Conservation (phyloP, 2,329 filamentous ascomycete species). For the Apiospora hydei region DNA sequence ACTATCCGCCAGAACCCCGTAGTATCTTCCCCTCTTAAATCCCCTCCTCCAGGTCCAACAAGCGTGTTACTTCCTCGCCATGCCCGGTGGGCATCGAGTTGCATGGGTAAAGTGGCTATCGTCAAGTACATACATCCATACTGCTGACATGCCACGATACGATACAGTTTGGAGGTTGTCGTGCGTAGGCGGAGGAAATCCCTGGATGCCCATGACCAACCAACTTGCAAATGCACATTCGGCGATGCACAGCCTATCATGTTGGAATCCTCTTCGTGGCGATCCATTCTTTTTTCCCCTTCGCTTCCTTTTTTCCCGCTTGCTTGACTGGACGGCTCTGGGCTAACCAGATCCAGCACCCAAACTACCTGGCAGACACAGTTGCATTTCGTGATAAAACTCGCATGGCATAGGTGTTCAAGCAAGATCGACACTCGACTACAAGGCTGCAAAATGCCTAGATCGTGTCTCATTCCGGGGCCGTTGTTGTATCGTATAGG, state of each 20-base stretch:
- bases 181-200: not conserved
- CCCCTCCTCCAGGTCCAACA: not conserved
- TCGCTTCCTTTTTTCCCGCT: not conserved
- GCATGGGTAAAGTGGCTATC: conserved; percentile 2
- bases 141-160: conserved; percentile 2
- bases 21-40: not conserved
- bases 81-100: not conserved
- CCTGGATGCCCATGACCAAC: conserved; percentile 2
- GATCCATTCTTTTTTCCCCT: conserved; percentile 7
- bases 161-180: not conserved
- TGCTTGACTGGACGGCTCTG: not conserved
- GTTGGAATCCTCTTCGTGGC: not conserved
- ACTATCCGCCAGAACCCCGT: conserved; percentile 4
- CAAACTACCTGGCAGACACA: not conserved
- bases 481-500: not conserved
- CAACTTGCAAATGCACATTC: not conserved
- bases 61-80: not conserved
- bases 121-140: not conserved
- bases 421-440: not conserved
- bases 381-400: not conserved
- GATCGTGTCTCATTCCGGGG: not conserved
- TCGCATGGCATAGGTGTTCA: not conserved
- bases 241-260: conserved; percentile 14
- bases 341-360: not conserved
- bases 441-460: not conserved